Evolutionary conservation across 306 rosid species (phyloP).

Genomic region (Herpetospermum pedunculosum): DNA sequence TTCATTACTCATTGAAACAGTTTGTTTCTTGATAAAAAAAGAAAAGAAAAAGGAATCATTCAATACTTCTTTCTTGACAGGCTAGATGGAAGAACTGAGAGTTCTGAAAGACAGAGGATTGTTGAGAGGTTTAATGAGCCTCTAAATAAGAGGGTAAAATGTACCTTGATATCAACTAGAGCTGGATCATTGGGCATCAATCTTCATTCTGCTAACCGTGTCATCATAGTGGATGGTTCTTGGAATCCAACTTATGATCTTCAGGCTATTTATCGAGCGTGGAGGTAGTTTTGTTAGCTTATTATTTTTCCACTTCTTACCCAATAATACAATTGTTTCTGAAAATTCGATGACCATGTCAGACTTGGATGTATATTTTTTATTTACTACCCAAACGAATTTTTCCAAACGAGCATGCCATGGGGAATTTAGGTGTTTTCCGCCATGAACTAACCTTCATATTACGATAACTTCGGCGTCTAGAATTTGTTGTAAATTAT

Average conservation of each 20-base stretch:
- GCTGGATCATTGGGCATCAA: conserved; percentile 97
- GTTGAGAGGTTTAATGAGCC: conserved; percentile 92
- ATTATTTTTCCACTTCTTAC: neutral
- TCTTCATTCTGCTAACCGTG: conserved; percentile 96
- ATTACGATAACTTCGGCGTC: neutral
- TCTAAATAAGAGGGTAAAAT: conserved; percentile 70
- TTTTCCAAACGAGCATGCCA: neutral
- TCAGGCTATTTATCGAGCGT: conserved; percentile 96
- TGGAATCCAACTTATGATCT: conserved; percentile 99
- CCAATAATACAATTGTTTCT: neutral
- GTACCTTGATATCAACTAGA: conserved; percentile 81
- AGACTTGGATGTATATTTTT: neutral
- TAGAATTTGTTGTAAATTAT: neutral
- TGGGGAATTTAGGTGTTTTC: neutral
- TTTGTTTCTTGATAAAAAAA: neutral
- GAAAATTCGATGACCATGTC: neutral
- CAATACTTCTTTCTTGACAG: conserved; percentile 25
- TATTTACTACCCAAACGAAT: neutral
- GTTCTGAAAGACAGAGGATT: conserved; percentile 88
- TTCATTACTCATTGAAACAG: neutral
- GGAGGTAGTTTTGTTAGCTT: conserved; percentile 50
- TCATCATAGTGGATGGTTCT: conserved; percentile 94
- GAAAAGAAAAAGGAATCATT: neutral
- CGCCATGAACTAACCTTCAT: neutral
- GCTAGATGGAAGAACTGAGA: conserved; percentile 94